A percentile compares a stretch with the other conserved stretches of the same genome.
These are phyloP conservation scores for Waltiozyma sp. DNA, from an alignment of 1,139 yeast genomes.

Conservation along the genomic window DNA sequence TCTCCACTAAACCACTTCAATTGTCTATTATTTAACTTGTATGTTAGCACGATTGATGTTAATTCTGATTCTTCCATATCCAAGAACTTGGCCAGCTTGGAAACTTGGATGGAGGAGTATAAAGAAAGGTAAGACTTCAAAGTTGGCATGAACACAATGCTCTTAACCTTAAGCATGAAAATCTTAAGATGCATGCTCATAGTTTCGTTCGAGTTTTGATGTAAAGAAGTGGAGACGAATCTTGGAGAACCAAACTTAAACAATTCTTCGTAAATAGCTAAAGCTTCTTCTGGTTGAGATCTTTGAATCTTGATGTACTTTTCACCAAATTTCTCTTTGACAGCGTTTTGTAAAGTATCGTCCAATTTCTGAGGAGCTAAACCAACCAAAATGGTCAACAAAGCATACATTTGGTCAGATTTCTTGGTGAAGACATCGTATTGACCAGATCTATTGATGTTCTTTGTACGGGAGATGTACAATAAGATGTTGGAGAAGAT, in stretches of 20 bases:
- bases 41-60: constrained; percentile 25
- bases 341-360: constrained; percentile 29
- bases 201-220: constrained; percentile 29
- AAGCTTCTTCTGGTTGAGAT: constrained; percentile 29
- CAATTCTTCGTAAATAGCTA: constrained; percentile 31
- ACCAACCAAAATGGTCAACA: constrained; percentile 34
- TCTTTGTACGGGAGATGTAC: constrained; percentile 34
- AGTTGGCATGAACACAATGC: constrained; percentile 27
- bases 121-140: constrained; percentile 33
- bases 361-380: constrained; percentile 35
- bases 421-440: constrained; percentile 35
- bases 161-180: constrained; percentile 31
- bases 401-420: constrained; percentile 41
- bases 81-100: constrained; percentile 30
- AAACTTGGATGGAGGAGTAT: constrained; percentile 33
- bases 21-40: constrained; percentile 34
- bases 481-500: constrained; percentile 34
- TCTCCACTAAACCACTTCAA: constrained; percentile 32
- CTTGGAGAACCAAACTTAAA: constrained; percentile 36
- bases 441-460: constrained; percentile 32
- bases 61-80: constrained; percentile 25
- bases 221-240: constrained; percentile 31
- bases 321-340: constrained; percentile 36
- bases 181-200: constrained; percentile 30
- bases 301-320: constrained; percentile 31